Evolutionary conservation across 768 basidiomycete species (phyloP), one percentile per base, ranked within the genome.

Genomic region (Tricholoma saponaceum): DNA sequence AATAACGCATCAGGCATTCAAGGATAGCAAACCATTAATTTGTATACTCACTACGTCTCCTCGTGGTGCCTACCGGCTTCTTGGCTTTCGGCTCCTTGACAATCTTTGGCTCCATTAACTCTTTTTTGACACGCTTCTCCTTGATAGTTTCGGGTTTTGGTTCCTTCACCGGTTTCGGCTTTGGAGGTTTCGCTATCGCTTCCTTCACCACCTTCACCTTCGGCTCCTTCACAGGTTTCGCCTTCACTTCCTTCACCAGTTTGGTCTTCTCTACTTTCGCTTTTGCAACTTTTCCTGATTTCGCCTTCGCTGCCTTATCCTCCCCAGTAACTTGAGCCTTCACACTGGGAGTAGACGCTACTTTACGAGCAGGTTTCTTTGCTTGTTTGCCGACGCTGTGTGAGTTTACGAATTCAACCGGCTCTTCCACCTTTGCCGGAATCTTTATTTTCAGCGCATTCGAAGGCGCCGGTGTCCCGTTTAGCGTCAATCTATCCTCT

Each of bases 31-130:
- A 10, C 25, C n/a, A 28, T 16, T 46, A 9, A 23, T 8, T n/a
- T 3, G 4, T 18, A 13, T 9, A 54, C 57, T 55, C 52, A 56
- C 59, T 50, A 39, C 57, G 57, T 16, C 30, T 49, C n/a, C 22
- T 49, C 13, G 50, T 32, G 13, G 50, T 41, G 1, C 33, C 41
- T n/a, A 35, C 43, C 18, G 33, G 7, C 37, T 44, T 61, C 28
- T 8, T 41, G 14, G 2, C 52, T 28, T 54, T 41, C 22, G 37
- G 35, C 25, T 41, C 23, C 14, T 54, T 41, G 25, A 23, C 52
- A 23, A 53, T 23, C 39, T 28, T 41, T 3, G 26, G 23, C 39
- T 37, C 37, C 22, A 26, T n/a, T 25, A 10, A 25, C 16, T 54
- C 52, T 1, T 43, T 25, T 18, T 54, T 54, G 4, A 18, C 23